Evolutionary conservation across 805 yeast genomes (phyloP), one percentile per base, ranked within the genome.

Genomic region (Schwanniomyces polymorphus): DNA sequence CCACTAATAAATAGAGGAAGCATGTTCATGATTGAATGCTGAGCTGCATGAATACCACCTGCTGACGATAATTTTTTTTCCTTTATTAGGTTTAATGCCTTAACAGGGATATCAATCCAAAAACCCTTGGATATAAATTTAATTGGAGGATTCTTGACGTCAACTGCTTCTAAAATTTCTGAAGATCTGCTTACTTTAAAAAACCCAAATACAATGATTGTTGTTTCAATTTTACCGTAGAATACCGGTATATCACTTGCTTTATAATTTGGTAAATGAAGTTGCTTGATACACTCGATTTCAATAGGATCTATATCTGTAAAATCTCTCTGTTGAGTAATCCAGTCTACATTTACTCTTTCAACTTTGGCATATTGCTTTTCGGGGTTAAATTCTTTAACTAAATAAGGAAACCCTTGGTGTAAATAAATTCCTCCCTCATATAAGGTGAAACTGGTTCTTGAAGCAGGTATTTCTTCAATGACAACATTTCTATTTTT

Each of bases 31-130:
- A 94, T 69, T 0, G 90, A 90, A 70, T 94, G 99, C 54, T 91
- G 92, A 0, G 97, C 96, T 1, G 95, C 97, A 68, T 94, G 99
- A n/a, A 94, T 88, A 0, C 94, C 96, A 5, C 88, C 99, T 0
- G 98, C 92, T 1, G 85, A 70, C 47, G 80, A 86, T 39, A 94
- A 67, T 1, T 72, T 56, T 53, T 90, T 89, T 3, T 61, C 64
- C 3, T 73, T 67, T 27, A 92, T 72, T 2, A 82, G 50, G 1
- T 82, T 82, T 11, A 91, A 59, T 0, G 89, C 88, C n/a, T 58
- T 57, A 3, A 64, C 60, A 0, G 97, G 96, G 1, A 94, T 76
- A 62, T 94, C 97, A 6, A 94, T 78, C 98, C 98, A 94, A 29
- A 92, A 74, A 0, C 99, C 99, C 51, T 86, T 85, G 0, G 95